phyloP scores from a whole-genome alignment of 768 basidiomycete genomes.

The Serendipita sp. region DNA sequence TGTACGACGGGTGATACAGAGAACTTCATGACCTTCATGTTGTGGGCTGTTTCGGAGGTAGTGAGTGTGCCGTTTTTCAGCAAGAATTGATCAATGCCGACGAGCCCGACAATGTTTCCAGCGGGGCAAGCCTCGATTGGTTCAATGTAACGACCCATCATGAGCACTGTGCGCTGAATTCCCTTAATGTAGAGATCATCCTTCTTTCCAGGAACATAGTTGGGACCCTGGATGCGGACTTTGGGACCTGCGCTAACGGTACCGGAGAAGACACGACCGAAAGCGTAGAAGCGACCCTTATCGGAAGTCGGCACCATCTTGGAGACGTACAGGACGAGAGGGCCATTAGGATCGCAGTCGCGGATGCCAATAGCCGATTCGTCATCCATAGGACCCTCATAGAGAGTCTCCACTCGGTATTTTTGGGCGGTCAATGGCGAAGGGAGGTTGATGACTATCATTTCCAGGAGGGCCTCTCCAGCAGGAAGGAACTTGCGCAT shows the following conservation, averaged over 20 bases:
- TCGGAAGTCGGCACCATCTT: conserved; percentile 99
- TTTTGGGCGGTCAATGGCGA: conserved; percentile 94
- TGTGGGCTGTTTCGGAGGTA: conserved; percentile 95
- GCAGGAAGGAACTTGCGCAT: conserved; percentile 99
- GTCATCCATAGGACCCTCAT: conserved; percentile 99
- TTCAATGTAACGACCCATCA: conserved; percentile 99
- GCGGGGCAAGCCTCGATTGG: conserved; percentile 98
- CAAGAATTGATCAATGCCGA: conserved; percentile 99
- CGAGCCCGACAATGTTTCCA: conserved; percentile 97
- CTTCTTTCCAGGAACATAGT: conserved; percentile 97
- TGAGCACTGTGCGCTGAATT: conserved; percentile 95
- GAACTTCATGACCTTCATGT: conserved; percentile 99
- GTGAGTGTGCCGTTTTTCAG: conserved; percentile 98
- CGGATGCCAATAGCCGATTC: conserved; percentile 97
- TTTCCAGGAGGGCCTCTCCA: conserved; percentile 95
- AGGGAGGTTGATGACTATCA: conserved; percentile 99
- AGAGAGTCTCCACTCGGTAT: conserved; percentile 98
- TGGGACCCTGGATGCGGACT: conserved; percentile 98
- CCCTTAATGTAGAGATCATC: conserved; percentile 96
- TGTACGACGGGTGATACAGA: conserved; percentile 98
- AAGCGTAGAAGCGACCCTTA: conserved; percentile 99
- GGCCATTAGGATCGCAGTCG: conserved; percentile 91
- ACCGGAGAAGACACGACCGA: conserved; percentile 99
- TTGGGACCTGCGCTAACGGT: conserved; percentile 95
- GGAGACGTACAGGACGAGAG: conserved; percentile 94